phyloP scores from a whole-genome alignment of 1,284 basidiomycete genomes.

The Irpex sp. region DNA sequence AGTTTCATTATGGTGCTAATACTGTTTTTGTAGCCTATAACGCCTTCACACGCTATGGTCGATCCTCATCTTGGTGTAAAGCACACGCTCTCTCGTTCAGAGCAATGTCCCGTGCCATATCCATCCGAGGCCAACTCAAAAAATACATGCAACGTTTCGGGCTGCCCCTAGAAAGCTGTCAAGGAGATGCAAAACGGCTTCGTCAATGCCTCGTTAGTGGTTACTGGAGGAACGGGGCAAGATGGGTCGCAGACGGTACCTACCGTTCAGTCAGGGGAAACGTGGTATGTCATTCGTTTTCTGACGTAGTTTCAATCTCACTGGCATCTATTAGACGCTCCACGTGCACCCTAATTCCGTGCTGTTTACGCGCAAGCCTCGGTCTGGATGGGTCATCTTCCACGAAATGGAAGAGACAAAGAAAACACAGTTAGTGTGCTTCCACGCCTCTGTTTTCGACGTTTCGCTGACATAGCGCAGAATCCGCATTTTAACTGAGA shows the following conservation, averaged over 20 bases:
- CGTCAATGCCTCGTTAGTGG: conserved; percentile 86
- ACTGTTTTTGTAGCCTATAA: conserved; percentile 72
- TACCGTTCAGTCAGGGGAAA: conserved; percentile 83
- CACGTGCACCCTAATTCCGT: conserved; percentile 94
- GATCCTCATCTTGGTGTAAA: conserved; percentile 87
- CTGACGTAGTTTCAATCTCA: not conserved
- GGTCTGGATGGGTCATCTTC: conserved; percentile 90
- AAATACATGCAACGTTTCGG: conserved; percentile 91
- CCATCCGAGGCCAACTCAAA: conserved; percentile 88
- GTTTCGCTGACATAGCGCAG: conserved; percentile 23
- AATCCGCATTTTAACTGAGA: conserved; percentile 54
- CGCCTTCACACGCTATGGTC: conserved; percentile 83
- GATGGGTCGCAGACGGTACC: conserved; percentile 86
- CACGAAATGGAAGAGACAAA: conserved; percentile 97
- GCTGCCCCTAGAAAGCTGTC: conserved; percentile 75
- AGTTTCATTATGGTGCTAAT: not conserved
- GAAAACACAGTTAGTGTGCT: conserved; percentile 69
- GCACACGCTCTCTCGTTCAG: conserved; percentile 90
- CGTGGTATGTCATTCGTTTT: conserved; percentile 47
- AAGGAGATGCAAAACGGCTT: conserved; percentile 78
- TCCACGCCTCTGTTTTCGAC: not conserved
- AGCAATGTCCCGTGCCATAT: conserved; percentile 87
- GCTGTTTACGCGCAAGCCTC: conserved; percentile 88
- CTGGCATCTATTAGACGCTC: conserved; percentile 51
- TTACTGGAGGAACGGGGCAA: conserved; percentile 92